Percentiles rank a stretch among this genome's conserved stretches.
These are phyloP conservation scores for Glycine tomentella DNA, from an alignment of 306 rosid genomes.

Conservation along the genomic window DNA sequence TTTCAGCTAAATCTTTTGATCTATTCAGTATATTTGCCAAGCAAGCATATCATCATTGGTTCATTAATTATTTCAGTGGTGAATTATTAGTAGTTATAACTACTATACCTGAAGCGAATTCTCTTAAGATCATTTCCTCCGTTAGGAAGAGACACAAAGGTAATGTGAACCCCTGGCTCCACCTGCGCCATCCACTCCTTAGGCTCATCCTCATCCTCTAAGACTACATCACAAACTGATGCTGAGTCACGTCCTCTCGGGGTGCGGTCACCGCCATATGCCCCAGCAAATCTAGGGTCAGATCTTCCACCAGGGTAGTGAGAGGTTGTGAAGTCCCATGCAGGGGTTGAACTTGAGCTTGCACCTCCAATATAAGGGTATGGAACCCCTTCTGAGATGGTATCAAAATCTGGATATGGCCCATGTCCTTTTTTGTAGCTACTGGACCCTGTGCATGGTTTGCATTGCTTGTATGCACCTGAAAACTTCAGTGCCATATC, in stretches of 20 bases:
- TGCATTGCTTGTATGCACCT: slow-evolving; percentile 85
- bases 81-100: not conserved
- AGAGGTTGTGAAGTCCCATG: slow-evolving; percentile 88
- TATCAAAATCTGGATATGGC: slow-evolving; percentile 86
- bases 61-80: not conserved
- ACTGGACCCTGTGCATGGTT: slow-evolving; percentile 77
- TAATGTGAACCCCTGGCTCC: slow-evolving; percentile 92
- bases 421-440: slow-evolving; percentile 80
- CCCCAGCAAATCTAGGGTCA: slow-evolving; percentile 60
- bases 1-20: not conserved
- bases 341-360: slow-evolving; percentile 92
- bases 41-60: not conserved
- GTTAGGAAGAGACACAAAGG: slow-evolving; percentile 86
- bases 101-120: slow-evolving; percentile 85
- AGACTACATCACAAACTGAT: slow-evolving; percentile 77
- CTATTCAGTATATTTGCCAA: no score
- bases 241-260: slow-evolving; percentile 68
- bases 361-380: slow-evolving; percentile 87
- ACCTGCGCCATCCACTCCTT: slow-evolving; percentile 99
- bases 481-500: slow-evolving; percentile 89
- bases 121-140: slow-evolving; percentile 96
- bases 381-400: slow-evolving; percentile 90
- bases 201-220: slow-evolving; percentile 83
- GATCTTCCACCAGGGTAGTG: slow-evolving; percentile 65
- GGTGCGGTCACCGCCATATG: slow-evolving; percentile 66